Base-by-base conservation (phyloP, 140 eudicot species). In the Ambrosia hybrid region DNA sequence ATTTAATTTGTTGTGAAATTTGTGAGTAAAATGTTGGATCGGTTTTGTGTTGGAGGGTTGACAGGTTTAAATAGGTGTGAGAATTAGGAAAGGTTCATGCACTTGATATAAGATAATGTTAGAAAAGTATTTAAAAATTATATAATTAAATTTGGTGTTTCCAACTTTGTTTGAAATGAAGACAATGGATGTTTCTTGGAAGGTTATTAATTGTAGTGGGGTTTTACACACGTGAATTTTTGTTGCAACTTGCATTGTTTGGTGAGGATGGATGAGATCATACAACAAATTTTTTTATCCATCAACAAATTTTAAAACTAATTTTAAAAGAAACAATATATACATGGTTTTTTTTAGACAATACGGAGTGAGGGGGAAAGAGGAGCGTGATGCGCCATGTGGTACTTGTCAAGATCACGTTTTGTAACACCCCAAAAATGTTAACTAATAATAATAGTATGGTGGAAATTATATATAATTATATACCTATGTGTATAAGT, bases 21-120 rank as follows among this genome's bases (percentile, higher is more conserved):
- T 11, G 53, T 39, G 58, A 38, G 53, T 4, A 3, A 37, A 60
- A 62, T 5, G 4, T 58, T 59, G 62, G 46, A 41, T 49, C 49
- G 60, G 67, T 63, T 64, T 68, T 70, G 48, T 0, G 76, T 49
- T 73, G 46, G 33, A 17, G 51, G 17, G 14, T 53, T 13, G 52
- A 46, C 64, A 66, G 68, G 49, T 36, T 52, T 78, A 75, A 49
- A 78, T 78, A 78, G 77, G 84, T 64, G 48, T 61, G 52, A 11
- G 62, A 16, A 41, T 41, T 8, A 39, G 52, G 68, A 26, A 81
- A 73, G 76, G 82, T 85, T 70, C 87, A 76, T 82, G 90, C 70
- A 82, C 67, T 34, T 75, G 52, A 34, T 57, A 6, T 0, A 21
- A 57, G 67, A 75, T 76, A 39, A 70, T 59, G 58, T 70, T 70